Percentiles rank a stretch among this genome's conserved stretches.
phyloP scores from a whole-genome alignment of 192 early-diverging fungal genomes.

The Coemansia sp. region DNA sequence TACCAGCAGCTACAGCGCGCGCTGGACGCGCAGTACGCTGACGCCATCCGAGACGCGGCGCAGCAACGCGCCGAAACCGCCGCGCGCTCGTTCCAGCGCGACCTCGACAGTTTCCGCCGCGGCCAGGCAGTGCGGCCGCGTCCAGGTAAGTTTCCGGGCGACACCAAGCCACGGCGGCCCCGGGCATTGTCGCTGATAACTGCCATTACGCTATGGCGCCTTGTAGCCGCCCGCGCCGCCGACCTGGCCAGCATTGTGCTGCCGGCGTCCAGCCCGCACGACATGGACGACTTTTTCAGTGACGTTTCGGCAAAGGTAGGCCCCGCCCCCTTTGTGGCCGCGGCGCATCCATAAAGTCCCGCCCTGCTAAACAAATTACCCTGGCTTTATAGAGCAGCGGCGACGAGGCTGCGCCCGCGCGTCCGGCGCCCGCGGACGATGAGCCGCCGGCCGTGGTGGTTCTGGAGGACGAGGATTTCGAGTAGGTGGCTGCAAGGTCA shows the following conservation, averaged over 20 bases:
- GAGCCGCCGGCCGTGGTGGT: constrained; percentile 6
- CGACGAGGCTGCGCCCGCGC: no score
- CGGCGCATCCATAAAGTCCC: background rate
- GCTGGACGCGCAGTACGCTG: constrained; percentile 46
- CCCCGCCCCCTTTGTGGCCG: background rate
- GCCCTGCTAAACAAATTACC: background rate
- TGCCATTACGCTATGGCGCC: no score
- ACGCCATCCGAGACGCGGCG: constrained; percentile 22
- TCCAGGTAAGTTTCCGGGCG: no score
- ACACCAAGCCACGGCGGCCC: no score
- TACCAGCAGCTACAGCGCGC: constrained; percentile 35
- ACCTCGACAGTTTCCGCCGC: constrained; percentile 36
- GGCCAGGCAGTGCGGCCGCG: constrained; percentile 5
- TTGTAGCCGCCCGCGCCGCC: constrained; percentile 3
- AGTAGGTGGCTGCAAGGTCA: constrained; percentile 1
- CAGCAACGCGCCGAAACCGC: constrained; percentile 28
- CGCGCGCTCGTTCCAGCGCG: constrained; percentile 39
- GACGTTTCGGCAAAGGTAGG: background rate
- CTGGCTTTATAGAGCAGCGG: no score
- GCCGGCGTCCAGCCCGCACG: background rate
- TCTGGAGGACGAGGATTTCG: constrained; percentile 7
- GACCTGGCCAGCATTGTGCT: constrained; percentile 25
- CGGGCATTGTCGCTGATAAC: no score
- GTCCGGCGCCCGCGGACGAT: background rate
- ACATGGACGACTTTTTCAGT: constrained; percentile 10